phyloP scores from a whole-genome alignment of 2,329 filamentous ascomycete genomes.

The Gliomastix tumulicola region DNA sequence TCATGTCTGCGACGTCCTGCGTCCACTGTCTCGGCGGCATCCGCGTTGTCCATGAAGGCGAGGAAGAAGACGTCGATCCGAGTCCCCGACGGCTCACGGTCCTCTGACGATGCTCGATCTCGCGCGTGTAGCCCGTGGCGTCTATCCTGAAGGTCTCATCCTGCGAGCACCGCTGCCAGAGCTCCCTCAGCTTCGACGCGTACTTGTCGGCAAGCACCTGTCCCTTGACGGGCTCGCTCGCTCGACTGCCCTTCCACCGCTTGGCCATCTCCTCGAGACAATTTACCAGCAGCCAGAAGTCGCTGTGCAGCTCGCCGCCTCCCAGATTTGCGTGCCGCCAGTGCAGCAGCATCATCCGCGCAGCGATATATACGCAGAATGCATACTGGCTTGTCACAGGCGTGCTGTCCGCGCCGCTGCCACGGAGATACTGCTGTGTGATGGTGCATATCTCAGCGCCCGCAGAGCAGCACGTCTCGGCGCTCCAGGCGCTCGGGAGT shows the following conservation, averaged over 20 bases:
- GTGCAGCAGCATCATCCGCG: constrained; percentile 27
- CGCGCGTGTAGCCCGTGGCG: background rate
- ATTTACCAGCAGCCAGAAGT: background rate
- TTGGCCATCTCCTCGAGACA: constrained; percentile 1
- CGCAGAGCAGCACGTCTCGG: constrained; percentile 39
- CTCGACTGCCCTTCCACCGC: constrained; percentile 1
- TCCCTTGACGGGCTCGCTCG: no score
- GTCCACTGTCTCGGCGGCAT: no score
- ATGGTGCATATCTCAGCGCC: constrained; percentile 38
- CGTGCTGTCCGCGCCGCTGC: constrained; percentile 15
- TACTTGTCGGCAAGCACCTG: background rate
- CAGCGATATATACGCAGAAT: constrained; percentile 39
- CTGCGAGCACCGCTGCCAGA: background rate
- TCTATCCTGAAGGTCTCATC: background rate
- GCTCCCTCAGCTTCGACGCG: background rate
- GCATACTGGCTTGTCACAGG: constrained; percentile 31
- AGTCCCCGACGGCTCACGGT: background rate
- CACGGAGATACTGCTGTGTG: constrained; percentile 34
- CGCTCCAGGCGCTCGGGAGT: constrained; percentile 35
- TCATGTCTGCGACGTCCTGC: no score
- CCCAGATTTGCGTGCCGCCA: no score
- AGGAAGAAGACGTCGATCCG: no score
- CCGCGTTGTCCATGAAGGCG: no score
- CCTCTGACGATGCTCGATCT: background rate
- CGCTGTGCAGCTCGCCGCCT: background rate